Evolutionary conservation across 495 filamentous ascomycete genomes (phyloP).

Genomic region (Diplogelasinospora grovesii): DNA sequence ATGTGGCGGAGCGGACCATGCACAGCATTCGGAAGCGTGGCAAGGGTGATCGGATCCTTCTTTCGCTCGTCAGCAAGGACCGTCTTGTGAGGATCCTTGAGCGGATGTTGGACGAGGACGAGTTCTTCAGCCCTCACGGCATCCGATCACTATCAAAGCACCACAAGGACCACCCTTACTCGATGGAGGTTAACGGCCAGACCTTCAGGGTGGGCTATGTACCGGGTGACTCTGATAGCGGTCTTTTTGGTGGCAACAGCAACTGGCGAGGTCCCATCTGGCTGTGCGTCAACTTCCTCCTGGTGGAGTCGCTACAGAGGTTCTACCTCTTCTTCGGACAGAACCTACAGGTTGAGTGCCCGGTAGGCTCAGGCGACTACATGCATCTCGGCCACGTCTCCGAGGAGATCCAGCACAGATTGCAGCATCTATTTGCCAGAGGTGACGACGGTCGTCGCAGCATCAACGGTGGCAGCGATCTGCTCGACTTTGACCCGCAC

Average conservation of each 20-base stretch:
- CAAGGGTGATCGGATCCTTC: constrained; percentile 76
- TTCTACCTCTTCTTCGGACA: constrained; percentile 96
- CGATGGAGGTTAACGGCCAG: constrained; percentile 94
- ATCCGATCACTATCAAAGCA: constrained; percentile 91
- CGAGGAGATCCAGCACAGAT: constrained; percentile 89
- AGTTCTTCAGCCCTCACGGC: constrained; percentile 85
- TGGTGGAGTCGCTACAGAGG: constrained; percentile 84
- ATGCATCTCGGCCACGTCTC: constrained; percentile 98
- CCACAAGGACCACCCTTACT: constrained; percentile 83
- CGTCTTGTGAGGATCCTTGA: constrained; percentile 77
- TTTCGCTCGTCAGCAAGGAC: constrained; percentile 85
- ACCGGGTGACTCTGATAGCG: constrained; percentile 88
- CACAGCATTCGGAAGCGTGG: constrained; percentile 82
- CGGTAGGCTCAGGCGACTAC: constrained; percentile 84
- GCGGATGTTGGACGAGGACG: constrained; percentile 88
- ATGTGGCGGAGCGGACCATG: constrained; percentile 86
- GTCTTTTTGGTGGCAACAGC: constrained; percentile 92
- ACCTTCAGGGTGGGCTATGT: constrained; percentile 84
- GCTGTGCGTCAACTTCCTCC: constrained; percentile 92
- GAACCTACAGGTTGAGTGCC: constrained; percentile 82
- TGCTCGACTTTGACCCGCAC: constrained; percentile 81
- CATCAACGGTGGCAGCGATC: constrained; percentile 72
- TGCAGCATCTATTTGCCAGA: constrained; percentile 84
- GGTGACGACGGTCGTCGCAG: constrained; percentile 79
- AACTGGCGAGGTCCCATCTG: constrained; percentile 95